Evolutionary conservation across 2,329 filamentous ascomycete species (phyloP).

Genomic region (Aspergillus spinulosporus): DNA sequence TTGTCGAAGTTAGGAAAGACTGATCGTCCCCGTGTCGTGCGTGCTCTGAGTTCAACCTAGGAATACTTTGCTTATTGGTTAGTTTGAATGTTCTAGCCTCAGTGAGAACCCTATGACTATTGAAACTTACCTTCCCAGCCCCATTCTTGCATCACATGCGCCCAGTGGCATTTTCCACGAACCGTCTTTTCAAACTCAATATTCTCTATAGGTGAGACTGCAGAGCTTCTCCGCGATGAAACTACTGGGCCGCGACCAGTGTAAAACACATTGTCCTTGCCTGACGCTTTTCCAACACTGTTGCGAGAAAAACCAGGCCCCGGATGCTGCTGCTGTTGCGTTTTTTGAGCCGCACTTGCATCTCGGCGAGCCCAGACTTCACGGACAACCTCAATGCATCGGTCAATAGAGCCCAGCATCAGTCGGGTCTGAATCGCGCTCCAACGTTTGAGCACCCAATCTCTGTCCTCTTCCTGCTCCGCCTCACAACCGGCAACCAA

Average conservation of each 20-base stretch:
- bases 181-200: slow-evolving; percentile 64
- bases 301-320: slow-evolving; percentile 21
- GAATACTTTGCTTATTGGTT: slow-evolving; percentile 34
- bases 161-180: slow-evolving; percentile 66
- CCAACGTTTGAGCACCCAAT: slow-evolving; percentile 67
- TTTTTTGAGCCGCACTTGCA: slow-evolving; percentile 46
- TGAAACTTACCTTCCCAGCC: slow-evolving; percentile 65
- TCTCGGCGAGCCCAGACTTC: slow-evolving; percentile 69
- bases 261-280: slow-evolving; percentile 19
- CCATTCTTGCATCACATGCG: slow-evolving; percentile 71
- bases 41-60: slow-evolving; percentile 35
- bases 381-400: slow-evolving; percentile 63
- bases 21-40: slow-evolving; percentile 17
- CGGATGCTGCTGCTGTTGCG: slow-evolving; percentile 32
- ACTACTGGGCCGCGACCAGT: slow-evolving; percentile 10
- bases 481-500: slow-evolving; percentile 68
- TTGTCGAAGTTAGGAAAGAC: slow-evolving; percentile 8
- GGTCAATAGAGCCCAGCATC: slow-evolving; percentile 67
- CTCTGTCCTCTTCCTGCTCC: slow-evolving; percentile 58
- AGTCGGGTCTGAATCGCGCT: slow-evolving; percentile 60
- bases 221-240: slow-evolving; percentile 30
- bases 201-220: slow-evolving; percentile 40
- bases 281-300: slow-evolving; percentile 22
- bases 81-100: slow-evolving; percentile 24
- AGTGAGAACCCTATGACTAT: slow-evolving; percentile 31